Conservation (phyloP, 768 basidiomycete genomes). For the Pisolithus sp. region DNA sequence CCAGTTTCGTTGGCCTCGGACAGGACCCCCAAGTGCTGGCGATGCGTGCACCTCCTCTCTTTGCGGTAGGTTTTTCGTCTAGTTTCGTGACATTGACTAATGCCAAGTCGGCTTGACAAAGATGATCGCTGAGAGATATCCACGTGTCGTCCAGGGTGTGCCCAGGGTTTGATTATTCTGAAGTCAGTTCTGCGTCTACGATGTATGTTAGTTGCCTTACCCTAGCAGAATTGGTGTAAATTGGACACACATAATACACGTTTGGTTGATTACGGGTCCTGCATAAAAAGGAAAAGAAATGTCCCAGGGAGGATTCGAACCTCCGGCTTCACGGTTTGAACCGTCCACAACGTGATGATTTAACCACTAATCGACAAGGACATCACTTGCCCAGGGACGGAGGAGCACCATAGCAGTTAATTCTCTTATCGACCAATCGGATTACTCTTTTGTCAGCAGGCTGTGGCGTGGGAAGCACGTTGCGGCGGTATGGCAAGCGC, state of each 20-base stretch:
- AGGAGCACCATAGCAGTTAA: no score
- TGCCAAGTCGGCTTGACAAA: constrained; percentile 18
- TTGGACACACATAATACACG: background rate
- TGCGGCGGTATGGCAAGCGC: no score
- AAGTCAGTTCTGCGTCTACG: background rate
- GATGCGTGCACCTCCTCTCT: constrained; percentile 64
- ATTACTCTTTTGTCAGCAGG: background rate
- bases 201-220: background rate
- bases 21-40: constrained; percentile 79
- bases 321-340: constrained; percentile 33
- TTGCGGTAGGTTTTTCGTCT: constrained; percentile 38
- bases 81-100: background rate
- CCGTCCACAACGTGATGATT: constrained; percentile 37
- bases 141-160: constrained; percentile 62
- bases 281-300: constrained; percentile 3
- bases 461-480: background rate
- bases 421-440: background rate
- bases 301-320: constrained; percentile 36
- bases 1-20: constrained; percentile 74
- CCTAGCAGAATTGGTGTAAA: background rate
- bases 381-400: background rate
- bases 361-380: constrained; percentile 42
- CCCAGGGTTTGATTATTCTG: constrained; percentile 17
- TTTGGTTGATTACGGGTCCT: no score
- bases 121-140: constrained; percentile 65